Evolutionary conservation across 2,329 filamentous ascomycete genomes (phyloP).

Genomic region (Penicillium freii): DNA sequence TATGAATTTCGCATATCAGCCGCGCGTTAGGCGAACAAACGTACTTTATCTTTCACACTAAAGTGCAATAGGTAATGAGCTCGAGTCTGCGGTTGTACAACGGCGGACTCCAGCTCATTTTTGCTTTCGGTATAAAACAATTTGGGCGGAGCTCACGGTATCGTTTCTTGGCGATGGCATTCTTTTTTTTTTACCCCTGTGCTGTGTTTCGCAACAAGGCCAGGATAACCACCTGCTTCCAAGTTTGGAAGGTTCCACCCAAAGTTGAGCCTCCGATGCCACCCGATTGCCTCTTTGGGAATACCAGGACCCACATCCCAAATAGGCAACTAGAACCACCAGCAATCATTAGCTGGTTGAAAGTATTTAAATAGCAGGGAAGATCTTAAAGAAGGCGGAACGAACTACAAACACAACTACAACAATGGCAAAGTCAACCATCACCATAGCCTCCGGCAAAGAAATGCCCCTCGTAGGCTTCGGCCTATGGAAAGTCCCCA

Average conservation of each 20-base stretch:
- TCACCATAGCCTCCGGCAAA: slow-evolving; percentile 9
- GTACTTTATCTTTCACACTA: neutral
- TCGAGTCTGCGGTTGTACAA: neutral
- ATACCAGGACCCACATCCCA: neutral
- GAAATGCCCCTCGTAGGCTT: slow-evolving; percentile 11
- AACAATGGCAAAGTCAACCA: no score
- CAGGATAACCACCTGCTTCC: no score
- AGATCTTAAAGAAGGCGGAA: no score
- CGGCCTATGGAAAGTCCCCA: no score
- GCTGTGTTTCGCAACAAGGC: no score
- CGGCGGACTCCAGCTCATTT: neutral
- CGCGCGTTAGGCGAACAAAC: neutral
- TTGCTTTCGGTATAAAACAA: neutral
- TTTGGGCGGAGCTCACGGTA: neutral
- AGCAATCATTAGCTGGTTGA: neutral
- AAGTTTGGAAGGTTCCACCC: no score
- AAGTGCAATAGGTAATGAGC: neutral
- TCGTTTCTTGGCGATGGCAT: neutral
- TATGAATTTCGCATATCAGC: neutral
- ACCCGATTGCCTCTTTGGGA: neutral
- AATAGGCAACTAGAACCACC: neutral
- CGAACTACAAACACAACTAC: no score
- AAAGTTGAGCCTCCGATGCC: no score
- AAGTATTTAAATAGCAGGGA: neutral
- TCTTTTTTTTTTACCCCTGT: no score